Percentiles rank a stretch among this genome's conserved stretches.
phyloP scores from a whole-genome alignment of 331 rosid genomes.

The Acacia concinna region DNA sequence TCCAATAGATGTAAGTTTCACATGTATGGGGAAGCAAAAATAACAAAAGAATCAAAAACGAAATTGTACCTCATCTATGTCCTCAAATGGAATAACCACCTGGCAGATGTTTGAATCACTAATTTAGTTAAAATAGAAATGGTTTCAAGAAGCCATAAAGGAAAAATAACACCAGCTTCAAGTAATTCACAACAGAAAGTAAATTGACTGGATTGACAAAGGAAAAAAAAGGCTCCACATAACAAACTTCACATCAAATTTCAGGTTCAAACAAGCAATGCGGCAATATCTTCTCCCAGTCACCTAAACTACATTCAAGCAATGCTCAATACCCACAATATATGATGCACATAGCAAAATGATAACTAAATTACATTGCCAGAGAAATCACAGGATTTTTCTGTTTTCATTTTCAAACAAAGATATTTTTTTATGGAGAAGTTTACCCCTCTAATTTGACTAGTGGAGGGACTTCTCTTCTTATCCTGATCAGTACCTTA shows the following conservation, averaged over 20 bases:
- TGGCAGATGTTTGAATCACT: constrained; percentile 36
- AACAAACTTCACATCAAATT: background rate
- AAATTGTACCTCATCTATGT: constrained; percentile 81
- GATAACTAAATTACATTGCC: background rate
- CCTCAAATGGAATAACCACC: constrained; percentile 85
- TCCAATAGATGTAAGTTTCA: constrained; percentile 27
- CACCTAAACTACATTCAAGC: background rate
- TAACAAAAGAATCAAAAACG: constrained; percentile 26
- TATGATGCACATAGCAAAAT: background rate
- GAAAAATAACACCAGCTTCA: constrained; percentile 16
- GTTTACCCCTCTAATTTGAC: constrained; percentile 1
- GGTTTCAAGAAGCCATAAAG: constrained; percentile 15
- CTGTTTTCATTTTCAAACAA: background rate
- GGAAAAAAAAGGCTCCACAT: background rate
- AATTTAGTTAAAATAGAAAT: background rate
- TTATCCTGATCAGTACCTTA: background rate
- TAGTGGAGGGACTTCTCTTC: background rate
- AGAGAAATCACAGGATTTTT: background rate
- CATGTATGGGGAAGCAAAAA: background rate
- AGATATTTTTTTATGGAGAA: background rate
- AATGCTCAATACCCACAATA: background rate
- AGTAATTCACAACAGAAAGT: constrained; percentile 8
- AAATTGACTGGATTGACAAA: background rate
- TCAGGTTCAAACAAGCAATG: background rate
- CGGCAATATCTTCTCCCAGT: background rate